Base-by-base conservation (phyloP, 208 protist species). In the Naegleria lovaniensis region DNA sequence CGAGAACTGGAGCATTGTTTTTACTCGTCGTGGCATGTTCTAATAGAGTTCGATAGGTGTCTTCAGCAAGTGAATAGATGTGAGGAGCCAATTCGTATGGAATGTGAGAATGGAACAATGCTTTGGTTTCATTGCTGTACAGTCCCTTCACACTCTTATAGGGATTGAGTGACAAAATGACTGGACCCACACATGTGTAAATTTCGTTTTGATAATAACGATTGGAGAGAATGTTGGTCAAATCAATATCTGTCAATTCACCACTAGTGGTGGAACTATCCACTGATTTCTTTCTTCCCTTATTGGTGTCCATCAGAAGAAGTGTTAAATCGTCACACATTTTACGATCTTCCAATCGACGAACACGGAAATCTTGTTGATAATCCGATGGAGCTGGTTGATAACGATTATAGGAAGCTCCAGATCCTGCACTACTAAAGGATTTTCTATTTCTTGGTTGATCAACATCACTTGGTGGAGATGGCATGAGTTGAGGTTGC, bases 41-140 rank as follows among this genome's bases (percentile, higher is more conserved):
- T 2, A 85, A 41, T 38, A 92, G 89, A 38, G 29, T 59, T 36
- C 58, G 48, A 39, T 91, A 92, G 13, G 90, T n/a, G 33, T 83
- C n/a, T 51, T 92, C 91, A 36, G 91, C 84, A 15, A 91, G 41
- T 22, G 88, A 51, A 84, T 91, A 92, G 11, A 92, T 79, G 36
- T 92, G 91, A 76, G 91, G 91, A 48, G 91, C n/a, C 15, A 92
- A 84, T 48, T 92, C 86, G 40, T 91, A 88, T 4, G 79, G 79
- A 85, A 79, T 79, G 29, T 79, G 67, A 36, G 67, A 79, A 9
- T 79, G 67, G 67, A 79, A 79, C 6, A 79, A 33, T 6, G 16
- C 29, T 9, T 79, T 79, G 7, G 67, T 79, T 79, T 93, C 89
- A 83, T 84, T 48, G 38, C 16, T 19, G 25, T 79, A 79, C 59